Evolutionary conservation across 176 grass and related monocot species (phyloP).

Genomic region (Oropetium thomaeum): DNA sequence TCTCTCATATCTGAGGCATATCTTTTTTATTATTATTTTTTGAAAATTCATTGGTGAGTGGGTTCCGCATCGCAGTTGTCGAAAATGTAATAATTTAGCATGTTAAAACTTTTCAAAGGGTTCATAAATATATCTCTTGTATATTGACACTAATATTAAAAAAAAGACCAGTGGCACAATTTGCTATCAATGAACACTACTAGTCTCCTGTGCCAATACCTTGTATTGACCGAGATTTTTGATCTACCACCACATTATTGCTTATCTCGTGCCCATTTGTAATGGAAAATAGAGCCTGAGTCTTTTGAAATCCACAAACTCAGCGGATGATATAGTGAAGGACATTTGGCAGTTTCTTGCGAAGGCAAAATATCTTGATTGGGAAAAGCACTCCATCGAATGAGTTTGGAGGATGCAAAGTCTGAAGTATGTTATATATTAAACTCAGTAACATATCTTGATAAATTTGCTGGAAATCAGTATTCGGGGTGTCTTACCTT

Average conservation of each 20-base stretch:
- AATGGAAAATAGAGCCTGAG: conserved; percentile 56
- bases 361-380: conserved; percentile 74
- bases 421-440: conserved; percentile 49
- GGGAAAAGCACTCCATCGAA: conserved; percentile 67
- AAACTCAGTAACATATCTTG: neutral
- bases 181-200: too few relatives aligned
- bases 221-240: neutral
- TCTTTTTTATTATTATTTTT: too few relatives aligned
- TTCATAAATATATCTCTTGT: too few relatives aligned
- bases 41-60: neutral
- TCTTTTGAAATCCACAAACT: conserved; percentile 52
- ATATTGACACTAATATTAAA: too few relatives aligned
- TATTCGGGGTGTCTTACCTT: neutral
- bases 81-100: too few relatives aligned
- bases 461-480: neutral
- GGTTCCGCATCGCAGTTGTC: too few relatives aligned
- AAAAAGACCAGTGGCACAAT: too few relatives aligned
- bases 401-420: conserved; percentile 55
- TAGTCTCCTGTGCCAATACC: neutral
- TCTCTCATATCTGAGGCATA: neutral
- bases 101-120: too few relatives aligned
- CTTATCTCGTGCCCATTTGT: neutral
- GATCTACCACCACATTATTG: neutral
- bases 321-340: conserved; percentile 36
- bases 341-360: conserved; percentile 71